Evolutionary conservation across 331 rosid species (phyloP), one percentile per base, ranked within the genome.

Genomic region (Acacia pycnantha): DNA sequence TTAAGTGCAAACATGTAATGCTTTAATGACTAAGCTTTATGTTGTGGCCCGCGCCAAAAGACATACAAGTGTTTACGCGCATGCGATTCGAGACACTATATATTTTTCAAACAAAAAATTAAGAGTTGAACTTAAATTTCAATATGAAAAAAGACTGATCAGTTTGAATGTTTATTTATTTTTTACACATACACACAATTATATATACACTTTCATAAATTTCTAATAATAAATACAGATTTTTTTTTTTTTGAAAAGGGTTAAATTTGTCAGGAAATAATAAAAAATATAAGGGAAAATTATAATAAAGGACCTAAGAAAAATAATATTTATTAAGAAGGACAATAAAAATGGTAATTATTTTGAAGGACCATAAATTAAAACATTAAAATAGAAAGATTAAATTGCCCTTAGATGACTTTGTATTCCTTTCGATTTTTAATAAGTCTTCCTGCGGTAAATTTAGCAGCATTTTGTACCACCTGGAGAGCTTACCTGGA

Each of bases 11-110:
- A 44, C 24, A 24, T 46, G 66, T 58, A 68, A 71, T 51, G 76
- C 79, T 81, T 74, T 74, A 80, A 80, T 80, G 41, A 75, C 79
- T 80, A 8, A 68, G 84, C 16, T 82, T 74, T 78, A 66, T 80
- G 70, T 73, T 81, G 40, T 83, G 90, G 80, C 81, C 88, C 87
- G 73, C 78, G 37, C 70, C 75, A 70, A 11, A 70, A 70, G 74
- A 41, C 16, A 37, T 67, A 66, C 46, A 31, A 59, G 66, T 59
- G 66, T 8, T 59, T 59, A 24, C 26, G 18, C 66, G 66, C 66
- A 59, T 59, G 66, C 66, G 5, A 1, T 59, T 16, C 10, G 33
- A 10, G 7, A 24, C 33, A 58, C 6, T 58, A 10, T 24, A 22
- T 22, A 11, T 59, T 59, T 59, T 24, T 59, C 7, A 59, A 62